Conservation (phyloP, 768 basidiomycete genomes). For the Boletus pseudopeckii region DNA sequence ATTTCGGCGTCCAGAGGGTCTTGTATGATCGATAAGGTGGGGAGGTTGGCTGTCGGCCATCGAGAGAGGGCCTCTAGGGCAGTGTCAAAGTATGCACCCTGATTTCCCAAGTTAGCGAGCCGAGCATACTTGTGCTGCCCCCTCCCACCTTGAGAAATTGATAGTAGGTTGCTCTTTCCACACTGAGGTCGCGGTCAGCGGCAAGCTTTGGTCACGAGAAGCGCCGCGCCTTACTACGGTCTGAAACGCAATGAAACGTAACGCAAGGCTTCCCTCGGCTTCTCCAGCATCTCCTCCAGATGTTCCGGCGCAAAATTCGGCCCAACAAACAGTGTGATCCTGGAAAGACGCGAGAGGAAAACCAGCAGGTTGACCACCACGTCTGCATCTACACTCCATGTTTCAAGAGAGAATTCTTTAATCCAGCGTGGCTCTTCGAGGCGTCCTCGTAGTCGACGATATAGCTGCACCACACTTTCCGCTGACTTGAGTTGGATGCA, state of each 20-base stretch:
- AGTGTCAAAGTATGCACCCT: constrained; percentile 86
- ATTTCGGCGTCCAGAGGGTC: constrained; percentile 50
- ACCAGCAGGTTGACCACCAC: constrained; percentile 66
- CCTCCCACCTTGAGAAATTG: constrained; percentile 67
- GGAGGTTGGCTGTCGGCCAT: constrained; percentile 52
- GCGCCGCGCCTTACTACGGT: constrained; percentile 61
- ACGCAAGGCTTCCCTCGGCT: constrained; percentile 44
- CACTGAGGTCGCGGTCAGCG: constrained; percentile 33
- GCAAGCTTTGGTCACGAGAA: background rate
- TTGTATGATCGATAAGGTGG: constrained; percentile 60
- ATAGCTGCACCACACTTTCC: constrained; percentile 54
- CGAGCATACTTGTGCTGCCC: background rate
- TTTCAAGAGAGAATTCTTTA: constrained; percentile 48
- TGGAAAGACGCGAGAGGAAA: constrained; percentile 48
- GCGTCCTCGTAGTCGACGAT: constrained; percentile 47
- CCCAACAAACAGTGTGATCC: constrained; percentile 66
- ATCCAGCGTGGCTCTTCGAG: constrained; percentile 39
- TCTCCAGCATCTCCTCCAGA: constrained; percentile 61
- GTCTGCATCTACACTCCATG: constrained; percentile 74
- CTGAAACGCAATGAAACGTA: constrained; percentile 70
- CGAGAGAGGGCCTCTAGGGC: constrained; percentile 56
- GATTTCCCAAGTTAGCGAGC: background rate
- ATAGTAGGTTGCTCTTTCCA: constrained; percentile 72
- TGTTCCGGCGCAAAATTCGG: constrained; percentile 79
- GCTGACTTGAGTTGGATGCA: constrained; percentile 48